Percentiles rank a stretch among this genome's conserved stretches.
These are phyloP conservation scores for Hygrophorus pudorinus DNA, from an alignment of 768 basidiomycete species.

Conservation along the genomic window DNA sequence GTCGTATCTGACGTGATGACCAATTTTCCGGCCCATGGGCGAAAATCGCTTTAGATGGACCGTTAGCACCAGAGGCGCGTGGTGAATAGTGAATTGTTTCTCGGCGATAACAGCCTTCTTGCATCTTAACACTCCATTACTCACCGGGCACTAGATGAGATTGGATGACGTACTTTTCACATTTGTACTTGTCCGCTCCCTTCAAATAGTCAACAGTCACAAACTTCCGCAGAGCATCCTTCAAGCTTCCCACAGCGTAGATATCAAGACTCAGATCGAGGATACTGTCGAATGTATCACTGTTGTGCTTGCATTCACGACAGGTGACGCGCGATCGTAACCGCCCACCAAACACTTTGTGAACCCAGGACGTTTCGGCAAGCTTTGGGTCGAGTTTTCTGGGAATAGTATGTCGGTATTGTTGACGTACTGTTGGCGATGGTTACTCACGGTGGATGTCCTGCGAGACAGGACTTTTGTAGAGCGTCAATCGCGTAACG, in stretches of 20 bases:
- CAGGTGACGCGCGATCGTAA: constrained; percentile 89
- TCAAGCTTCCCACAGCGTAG: constrained; percentile 46
- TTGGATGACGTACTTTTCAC: constrained; percentile 73
- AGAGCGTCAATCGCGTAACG: constrained; percentile 88
- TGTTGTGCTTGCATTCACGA: constrained; percentile 68
- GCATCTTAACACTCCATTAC: constrained; percentile 45
- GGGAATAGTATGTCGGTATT: not conserved
- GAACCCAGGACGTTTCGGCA: constrained; percentile 87
- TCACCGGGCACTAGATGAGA: not conserved
- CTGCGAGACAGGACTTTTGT: constrained; percentile 75
- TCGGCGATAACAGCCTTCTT: constrained; percentile 84
- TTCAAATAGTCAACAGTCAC: constrained; percentile 73
- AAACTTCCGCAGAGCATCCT: constrained; percentile 71
- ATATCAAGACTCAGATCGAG: constrained; percentile 93
- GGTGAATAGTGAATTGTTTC: constrained; percentile 82
- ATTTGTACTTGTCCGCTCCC: constrained; percentile 95
- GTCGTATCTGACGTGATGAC: constrained; percentile 67
- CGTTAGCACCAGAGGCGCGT: constrained; percentile 81
- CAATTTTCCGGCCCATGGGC: constrained; percentile 81
- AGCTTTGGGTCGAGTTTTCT: constrained; percentile 65
- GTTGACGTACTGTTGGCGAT: not conserved
- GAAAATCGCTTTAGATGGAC: constrained; percentile 95
- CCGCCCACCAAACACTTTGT: constrained; percentile 88
- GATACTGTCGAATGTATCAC: constrained; percentile 94
- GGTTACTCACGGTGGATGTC: constrained; percentile 52